These are phyloP conservation scores for Achlya hypogyna DNA, from an alignment of 352 stramenopile species.

Conservation along the genomic window DNA sequence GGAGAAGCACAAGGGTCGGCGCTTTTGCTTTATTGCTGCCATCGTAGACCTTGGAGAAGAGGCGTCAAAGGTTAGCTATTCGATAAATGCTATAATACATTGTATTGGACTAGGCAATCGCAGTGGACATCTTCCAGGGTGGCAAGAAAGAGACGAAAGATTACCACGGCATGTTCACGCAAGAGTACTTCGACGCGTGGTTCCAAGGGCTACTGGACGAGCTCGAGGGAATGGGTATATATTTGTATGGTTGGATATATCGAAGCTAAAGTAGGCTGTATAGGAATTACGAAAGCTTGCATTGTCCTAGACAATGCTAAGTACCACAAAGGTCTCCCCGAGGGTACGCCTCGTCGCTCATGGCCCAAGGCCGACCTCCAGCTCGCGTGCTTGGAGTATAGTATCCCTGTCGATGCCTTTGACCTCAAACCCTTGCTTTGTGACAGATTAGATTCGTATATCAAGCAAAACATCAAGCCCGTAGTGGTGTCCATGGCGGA, in stretches of 20 bases:
- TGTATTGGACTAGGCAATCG: too few relatives aligned
- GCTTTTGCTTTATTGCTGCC: constrained; percentile 11
- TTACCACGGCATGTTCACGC: constrained; percentile 26
- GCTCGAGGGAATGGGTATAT: background rate
- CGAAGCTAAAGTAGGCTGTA: too few relatives aligned
- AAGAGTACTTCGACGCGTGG: constrained; percentile 21
- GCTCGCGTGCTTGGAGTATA: background rate
- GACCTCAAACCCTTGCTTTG: constrained; percentile 17
- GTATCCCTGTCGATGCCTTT: background rate
- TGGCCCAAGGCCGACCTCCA: background rate
- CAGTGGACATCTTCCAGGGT: constrained; percentile 22
- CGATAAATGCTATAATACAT: too few relatives aligned
- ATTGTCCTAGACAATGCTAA: constrained; percentile 25
- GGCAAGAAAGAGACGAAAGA: constrained; percentile 23
- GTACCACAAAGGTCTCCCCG: constrained; percentile 17
- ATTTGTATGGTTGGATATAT: too few relatives aligned
- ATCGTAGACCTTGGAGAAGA: background rate
- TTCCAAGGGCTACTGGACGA: constrained; percentile 9
- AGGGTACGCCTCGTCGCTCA: constrained; percentile 2
- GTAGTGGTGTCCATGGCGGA: constrained; percentile 16
- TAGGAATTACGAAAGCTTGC: background rate
- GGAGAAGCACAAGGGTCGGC: constrained; percentile 9
- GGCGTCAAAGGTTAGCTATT: background rate
- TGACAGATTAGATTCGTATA: background rate
- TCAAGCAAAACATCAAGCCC: background rate